These are phyloP conservation scores for Naegleria fowleri DNA, from an alignment of 208 protist genomes.

Conservation along the genomic window DNA sequence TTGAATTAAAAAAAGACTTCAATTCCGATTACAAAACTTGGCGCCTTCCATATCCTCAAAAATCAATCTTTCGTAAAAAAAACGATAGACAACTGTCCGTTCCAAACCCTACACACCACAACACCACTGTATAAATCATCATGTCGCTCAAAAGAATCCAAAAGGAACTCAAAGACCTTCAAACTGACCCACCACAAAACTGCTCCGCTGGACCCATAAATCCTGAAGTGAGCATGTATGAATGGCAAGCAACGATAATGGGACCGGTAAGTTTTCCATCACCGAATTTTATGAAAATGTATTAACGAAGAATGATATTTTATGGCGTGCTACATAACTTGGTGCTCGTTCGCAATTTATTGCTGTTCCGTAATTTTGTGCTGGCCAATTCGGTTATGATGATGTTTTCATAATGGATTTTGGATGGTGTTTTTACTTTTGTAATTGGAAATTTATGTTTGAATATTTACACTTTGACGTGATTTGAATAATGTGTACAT, in stretches of 20 bases:
- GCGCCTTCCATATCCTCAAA: neutral
- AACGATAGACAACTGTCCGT: neutral
- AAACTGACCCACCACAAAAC: constrained; percentile 86
- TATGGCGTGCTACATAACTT: too few species aligned
- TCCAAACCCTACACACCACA: neutral
- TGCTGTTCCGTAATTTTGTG: too few species aligned
- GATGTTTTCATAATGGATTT: too few species aligned
- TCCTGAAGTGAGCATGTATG: constrained; percentile 81
- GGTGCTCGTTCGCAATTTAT: too few species aligned
- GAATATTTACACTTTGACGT: too few species aligned
- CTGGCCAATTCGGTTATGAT: too few species aligned
- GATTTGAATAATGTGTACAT: too few species aligned
- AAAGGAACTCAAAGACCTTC: constrained; percentile 88
- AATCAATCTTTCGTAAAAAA: neutral
- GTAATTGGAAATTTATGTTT: neutral
- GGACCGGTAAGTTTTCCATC: constrained; percentile 52
- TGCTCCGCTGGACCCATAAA: constrained; percentile 85
- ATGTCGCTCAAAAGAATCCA: constrained; percentile 88
- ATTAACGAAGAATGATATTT: constrained; percentile 28
- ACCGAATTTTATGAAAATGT: constrained; percentile 39
- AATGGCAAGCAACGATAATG: constrained; percentile 94
- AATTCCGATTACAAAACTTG: neutral
- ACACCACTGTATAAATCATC: constrained; percentile 32
- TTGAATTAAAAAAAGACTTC: neutral
- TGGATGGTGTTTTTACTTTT: too few species aligned